A percentile compares a stretch with the other conserved stretches of the same genome.
phyloP scores from a whole-genome alignment of 371 early-diverging fungal species.

The Circinella umbellata region DNA sequence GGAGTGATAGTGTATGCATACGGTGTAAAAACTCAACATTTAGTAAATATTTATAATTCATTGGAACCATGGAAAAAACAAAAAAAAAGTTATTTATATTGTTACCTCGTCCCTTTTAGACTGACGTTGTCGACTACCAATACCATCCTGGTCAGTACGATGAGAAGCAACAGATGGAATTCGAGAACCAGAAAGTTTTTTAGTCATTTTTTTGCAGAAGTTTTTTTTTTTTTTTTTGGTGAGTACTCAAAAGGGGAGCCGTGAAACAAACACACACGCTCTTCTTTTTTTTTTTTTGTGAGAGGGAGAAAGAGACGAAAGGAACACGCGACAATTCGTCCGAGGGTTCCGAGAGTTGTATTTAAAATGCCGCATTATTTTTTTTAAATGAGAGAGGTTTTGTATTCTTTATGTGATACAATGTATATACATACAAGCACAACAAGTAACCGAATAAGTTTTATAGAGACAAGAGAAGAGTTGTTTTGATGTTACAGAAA shows the following conservation, averaged over 20 bases:
- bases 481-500: no score
- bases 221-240: not conserved
- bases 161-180: constrained; percentile 42
- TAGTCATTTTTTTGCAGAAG: constrained; percentile 3
- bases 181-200: constrained; percentile 27
- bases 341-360: not conserved
- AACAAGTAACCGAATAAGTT: no score
- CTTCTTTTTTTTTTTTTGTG: not conserved
- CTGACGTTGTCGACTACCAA: constrained; percentile 45
- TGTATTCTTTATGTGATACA: no score
- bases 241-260: not conserved
- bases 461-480: no score
- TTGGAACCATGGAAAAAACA: not conserved
- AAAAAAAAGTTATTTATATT: not conserved
- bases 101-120: constrained; percentile 51
- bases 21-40: no score
- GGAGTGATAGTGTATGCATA: not conserved
- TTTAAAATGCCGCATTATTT: not conserved
- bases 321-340: constrained; percentile 1
- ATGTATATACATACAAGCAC: no score
- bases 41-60: no score
- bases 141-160: constrained; percentile 23
- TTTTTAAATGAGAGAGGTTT: not conserved
- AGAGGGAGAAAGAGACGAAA: not conserved
- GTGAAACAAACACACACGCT: not conserved